phyloP scores from a whole-genome alignment of 371 early-diverging fungal genomes.

The Blakeslea trispora region DNA sequence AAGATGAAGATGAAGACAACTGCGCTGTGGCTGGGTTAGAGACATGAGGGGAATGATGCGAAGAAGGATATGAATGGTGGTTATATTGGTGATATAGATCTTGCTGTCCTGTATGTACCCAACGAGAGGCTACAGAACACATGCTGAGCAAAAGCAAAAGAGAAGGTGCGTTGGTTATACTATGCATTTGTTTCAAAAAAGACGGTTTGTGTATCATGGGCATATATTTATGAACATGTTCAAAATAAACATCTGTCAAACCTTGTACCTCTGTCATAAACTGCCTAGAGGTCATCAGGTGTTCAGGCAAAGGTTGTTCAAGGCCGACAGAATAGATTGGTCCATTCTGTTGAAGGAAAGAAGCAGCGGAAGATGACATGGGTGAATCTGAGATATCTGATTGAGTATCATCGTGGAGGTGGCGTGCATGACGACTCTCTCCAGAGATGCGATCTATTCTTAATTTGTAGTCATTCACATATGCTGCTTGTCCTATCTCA shows the following conservation, averaged over 20 bases:
- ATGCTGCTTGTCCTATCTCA: slow-evolving; percentile 49
- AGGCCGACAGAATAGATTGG: slow-evolving; percentile 1
- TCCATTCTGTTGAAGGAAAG: not conserved
- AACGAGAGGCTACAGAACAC: slow-evolving; percentile 61
- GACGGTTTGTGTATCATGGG: slow-evolving; percentile 61
- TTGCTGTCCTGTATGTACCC: slow-evolving; percentile 22
- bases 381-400: slow-evolving; percentile 27
- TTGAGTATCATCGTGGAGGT: slow-evolving; percentile 19
- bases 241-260: slow-evolving; percentile 49
- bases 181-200: slow-evolving; percentile 52
- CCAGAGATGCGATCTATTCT: slow-evolving; percentile 37
- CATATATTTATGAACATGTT: slow-evolving; percentile 59
- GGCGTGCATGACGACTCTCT: slow-evolving; percentile 3
- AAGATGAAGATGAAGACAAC: no score
- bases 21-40: no score
- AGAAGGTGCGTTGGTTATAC: slow-evolving; percentile 48
- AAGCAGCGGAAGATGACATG: slow-evolving; percentile 15
- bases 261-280: slow-evolving; percentile 17
- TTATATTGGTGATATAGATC: not conserved
- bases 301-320: slow-evolving; percentile 23
- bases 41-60: no score
- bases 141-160: slow-evolving; percentile 56
- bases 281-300: slow-evolving; percentile 14
- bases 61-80: slow-evolving; percentile 6
- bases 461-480: slow-evolving; percentile 35